These are phyloP conservation scores for Hydrangea macrophylla DNA, from an alignment of 148 eudicot genomes.

Conservation along the genomic window DNA sequence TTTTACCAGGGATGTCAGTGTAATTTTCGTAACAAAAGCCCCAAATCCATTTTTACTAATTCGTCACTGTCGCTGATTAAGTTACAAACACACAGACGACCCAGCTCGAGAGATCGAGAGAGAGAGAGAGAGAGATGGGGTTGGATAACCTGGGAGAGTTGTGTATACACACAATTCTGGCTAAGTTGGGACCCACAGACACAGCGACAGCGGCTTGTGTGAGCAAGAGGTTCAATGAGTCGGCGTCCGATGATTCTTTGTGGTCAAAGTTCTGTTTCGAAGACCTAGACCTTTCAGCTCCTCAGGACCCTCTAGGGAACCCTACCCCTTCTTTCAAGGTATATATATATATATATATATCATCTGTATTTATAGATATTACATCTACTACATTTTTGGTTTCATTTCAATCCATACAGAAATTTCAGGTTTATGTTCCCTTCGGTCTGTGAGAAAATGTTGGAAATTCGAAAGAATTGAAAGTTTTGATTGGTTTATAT, in stretches of 20 bases:
- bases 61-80: too few relatives aligned
- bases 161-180: slow-evolving; percentile 47
- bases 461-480: too few relatives aligned
- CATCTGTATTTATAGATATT: not conserved
- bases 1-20: too few relatives aligned
- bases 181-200: slow-evolving; percentile 56
- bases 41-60: too few relatives aligned
- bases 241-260: slow-evolving; percentile 58
- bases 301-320: slow-evolving; percentile 55
- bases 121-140: slow-evolving; percentile 18
- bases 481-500: too few relatives aligned
- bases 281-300: slow-evolving; percentile 55
- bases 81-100: too few relatives aligned
- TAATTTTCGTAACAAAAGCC: too few relatives aligned
- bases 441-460: not conserved
- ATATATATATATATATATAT: not conserved
- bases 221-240: slow-evolving; percentile 35
- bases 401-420: not conserved
- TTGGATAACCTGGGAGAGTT: slow-evolving; percentile 51
- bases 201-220: slow-evolving; percentile 47
- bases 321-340: slow-evolving; percentile 66
- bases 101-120: too few relatives aligned
- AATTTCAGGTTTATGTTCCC: not conserved
- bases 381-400: not conserved
- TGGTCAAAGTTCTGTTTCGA: slow-evolving; percentile 59